Evolutionary conservation across 805 yeast species (phyloP), one percentile per base, ranked within the genome.

Genomic region (Candida incommunis): DNA sequence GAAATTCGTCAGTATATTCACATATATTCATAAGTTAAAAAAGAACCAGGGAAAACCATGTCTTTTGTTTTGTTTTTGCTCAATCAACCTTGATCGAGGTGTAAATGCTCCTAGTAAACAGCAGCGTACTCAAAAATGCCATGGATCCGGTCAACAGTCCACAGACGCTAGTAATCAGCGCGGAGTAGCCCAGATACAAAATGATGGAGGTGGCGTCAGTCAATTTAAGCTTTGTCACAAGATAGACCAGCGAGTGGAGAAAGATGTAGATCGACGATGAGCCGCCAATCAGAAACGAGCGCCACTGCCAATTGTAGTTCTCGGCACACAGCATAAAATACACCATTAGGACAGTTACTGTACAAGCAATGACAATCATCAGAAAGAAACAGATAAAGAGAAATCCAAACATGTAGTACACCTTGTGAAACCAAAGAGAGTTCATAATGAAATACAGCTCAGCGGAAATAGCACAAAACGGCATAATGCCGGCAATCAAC

Each of bases 221-320:
- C 42, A 88, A 67, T 22, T 86, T 74, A 56, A 90, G 72, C 55
- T 62, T 58, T 42, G 58, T 54, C 24, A 54, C 24, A 55, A 64
- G 54, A 54, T 63, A 67, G 52, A 82, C 67, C 48, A 87, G 66
- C 2, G 96, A 79, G 63, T 92, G 95, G 42, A 85, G 53, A 64
- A 87, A 85, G 37, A 88, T 80, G 61, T 90, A 92, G 45, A 80
- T 53, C 0, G 95, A 74, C 60, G 95, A 81, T 25, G 96, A 94
- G 40, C 95, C 96, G 23, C 95, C 84, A 48, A 86, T 74, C 56
- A 82, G 75, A 54, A 84, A 65, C 2, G 95, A 76, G 62, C 88
- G 78, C 98, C 98, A 92, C 60, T 90, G 96, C 98, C 98, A 92
- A 62, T 79, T 78, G 70, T 94, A 88, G 63, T 92, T 85, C 61